Evolutionary conservation across 2,329 filamentous ascomycete genomes (phyloP), one percentile per base, ranked within the genome.

Genomic region (Colletotrichum musae): DNA sequence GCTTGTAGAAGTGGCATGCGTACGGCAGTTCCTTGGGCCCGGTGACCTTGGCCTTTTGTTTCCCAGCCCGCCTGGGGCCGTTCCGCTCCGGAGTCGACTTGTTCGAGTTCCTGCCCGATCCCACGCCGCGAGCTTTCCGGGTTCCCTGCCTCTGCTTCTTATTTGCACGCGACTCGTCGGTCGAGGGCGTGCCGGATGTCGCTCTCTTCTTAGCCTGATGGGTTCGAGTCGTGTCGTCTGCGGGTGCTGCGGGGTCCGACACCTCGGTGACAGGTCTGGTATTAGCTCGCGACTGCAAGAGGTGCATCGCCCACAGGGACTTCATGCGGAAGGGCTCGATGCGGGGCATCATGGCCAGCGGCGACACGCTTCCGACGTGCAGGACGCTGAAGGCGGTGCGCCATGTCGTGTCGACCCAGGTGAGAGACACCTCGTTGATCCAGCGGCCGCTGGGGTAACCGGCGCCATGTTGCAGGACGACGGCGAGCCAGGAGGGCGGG

Each of bases 341-440:
- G 28, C 52, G 12, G 9, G 52, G 52, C 5, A 56, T 16, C 9
- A 32, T 21, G n/a, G 36, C 52, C n/a, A 56, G n/a, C 10, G 52
- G 28, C 52, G 52, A 56, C 9, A 56, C 18, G n/a, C 28, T 10
- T 6, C 52, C 52, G 16, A 41, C 52, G 15, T 56, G 52, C 18
- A 56, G 21, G 28, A 24, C 52, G 32, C 52, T 56, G 52, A 18
- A n/a, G n/a, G 52, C 52, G 5, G 52, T 56, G 16, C 52, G 52
- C 52, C 52, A 56, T 5, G 52, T 39, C n/a, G 52, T 56, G n/a
- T 56, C 32, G 12, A 56, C 39, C 52, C 52, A 56, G 16, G n/a
- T 15, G 7, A 39, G 10, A 2, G 52, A 39, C 7, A 56, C 4
- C 52, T 56, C 52, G 6, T n/a, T 18, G 15, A 56, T 39, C 28